A percentile compares a stretch with the other conserved stretches of the same genome.
Evolutionary conservation across 179 eudicot genomes (phyloP).

Genomic region (Carnegiea gigantea): DNA sequence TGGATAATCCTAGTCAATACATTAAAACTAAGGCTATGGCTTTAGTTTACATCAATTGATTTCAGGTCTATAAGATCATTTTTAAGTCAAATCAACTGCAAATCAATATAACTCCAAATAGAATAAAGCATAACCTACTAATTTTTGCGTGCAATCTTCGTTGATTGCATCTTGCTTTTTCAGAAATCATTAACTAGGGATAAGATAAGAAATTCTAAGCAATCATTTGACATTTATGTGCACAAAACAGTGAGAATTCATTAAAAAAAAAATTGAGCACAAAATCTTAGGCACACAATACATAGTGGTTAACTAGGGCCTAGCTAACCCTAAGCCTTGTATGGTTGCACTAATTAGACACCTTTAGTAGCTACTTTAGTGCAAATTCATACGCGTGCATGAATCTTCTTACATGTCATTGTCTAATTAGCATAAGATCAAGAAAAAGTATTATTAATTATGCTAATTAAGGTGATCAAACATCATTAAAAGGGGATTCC

Average conservation of each 20-base stretch:
- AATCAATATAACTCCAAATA: too few species aligned
- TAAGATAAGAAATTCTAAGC: not conserved
- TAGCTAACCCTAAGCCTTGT: not conserved
- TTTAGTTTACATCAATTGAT: too few species aligned
- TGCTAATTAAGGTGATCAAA: slow-evolving; percentile 14
- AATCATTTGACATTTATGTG: not conserved
- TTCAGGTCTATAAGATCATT: too few species aligned
- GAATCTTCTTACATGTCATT: slow-evolving; percentile 20
- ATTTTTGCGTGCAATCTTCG: not conserved
- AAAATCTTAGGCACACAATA: slow-evolving; percentile 5
- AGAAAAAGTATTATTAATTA: slow-evolving; percentile 14
- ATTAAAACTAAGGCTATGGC: too few species aligned
- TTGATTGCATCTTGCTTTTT: not conserved
- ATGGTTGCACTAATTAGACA: not conserved
- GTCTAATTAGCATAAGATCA: slow-evolving; percentile 20
- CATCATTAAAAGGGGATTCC: slow-evolving; percentile 38
- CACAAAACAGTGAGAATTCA: not conserved
- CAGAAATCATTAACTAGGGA: not conserved
- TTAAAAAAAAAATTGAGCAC: not conserved
- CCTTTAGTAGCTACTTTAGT: not conserved
- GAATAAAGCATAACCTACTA: not conserved
- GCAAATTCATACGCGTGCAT: slow-evolving; percentile 24
- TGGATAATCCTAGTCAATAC: too few species aligned
- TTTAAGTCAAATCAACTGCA: too few species aligned
- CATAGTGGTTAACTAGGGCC: not conserved